Evolutionary conservation across 129 eudicot species (phyloP).

Genomic region (Rutidosis leptorrhynchoides): DNA sequence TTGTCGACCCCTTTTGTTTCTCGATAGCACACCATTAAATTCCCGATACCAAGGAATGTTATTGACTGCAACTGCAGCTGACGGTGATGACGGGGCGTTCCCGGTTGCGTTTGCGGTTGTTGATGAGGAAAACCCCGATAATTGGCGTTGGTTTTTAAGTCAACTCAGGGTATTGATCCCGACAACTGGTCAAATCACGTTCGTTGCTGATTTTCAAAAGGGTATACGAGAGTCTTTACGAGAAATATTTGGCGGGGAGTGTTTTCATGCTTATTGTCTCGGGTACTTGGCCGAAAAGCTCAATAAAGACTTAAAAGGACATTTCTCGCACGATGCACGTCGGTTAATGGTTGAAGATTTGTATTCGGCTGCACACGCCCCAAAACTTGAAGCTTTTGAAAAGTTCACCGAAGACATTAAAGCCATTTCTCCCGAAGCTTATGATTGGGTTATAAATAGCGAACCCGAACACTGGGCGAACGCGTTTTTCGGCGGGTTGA

Average conservation of each 20-base stretch:
- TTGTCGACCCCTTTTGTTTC: conserved; percentile 57
- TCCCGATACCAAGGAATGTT: conserved; percentile 59
- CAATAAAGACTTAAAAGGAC: conserved; percentile 51
- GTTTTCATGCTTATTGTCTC: conserved; percentile 53
- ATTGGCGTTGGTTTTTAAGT: conserved; percentile 60
- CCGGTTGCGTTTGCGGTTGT: conserved; percentile 66
- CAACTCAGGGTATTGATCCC: conserved; percentile 39
- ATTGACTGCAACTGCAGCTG: conserved; percentile 57
- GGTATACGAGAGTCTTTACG: conserved; percentile 44
- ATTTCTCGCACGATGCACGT: conserved; percentile 51
- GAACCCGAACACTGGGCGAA: conserved; percentile 59
- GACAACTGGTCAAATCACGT: conserved; percentile 40
- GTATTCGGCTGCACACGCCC: conserved; percentile 54
- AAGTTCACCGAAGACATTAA: conserved; percentile 48
- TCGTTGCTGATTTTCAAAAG: conserved; percentile 55
- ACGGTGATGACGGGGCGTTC: conserved; percentile 54
- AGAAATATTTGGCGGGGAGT: conserved; percentile 46
- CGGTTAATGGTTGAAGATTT: conserved; percentile 56
- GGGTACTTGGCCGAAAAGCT: conserved; percentile 49
- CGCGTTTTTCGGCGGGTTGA: conserved; percentile 46
- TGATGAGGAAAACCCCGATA: conserved; percentile 49
- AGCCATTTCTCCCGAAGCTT: conserved; percentile 51
- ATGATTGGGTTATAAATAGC: conserved; percentile 50
- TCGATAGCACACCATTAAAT: conserved; percentile 45
- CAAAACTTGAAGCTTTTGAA: conserved; percentile 47